Evolutionary conservation across 2,329 filamentous ascomycete genomes (phyloP).

Genomic region (Colletotrichum chlorophyti): DNA sequence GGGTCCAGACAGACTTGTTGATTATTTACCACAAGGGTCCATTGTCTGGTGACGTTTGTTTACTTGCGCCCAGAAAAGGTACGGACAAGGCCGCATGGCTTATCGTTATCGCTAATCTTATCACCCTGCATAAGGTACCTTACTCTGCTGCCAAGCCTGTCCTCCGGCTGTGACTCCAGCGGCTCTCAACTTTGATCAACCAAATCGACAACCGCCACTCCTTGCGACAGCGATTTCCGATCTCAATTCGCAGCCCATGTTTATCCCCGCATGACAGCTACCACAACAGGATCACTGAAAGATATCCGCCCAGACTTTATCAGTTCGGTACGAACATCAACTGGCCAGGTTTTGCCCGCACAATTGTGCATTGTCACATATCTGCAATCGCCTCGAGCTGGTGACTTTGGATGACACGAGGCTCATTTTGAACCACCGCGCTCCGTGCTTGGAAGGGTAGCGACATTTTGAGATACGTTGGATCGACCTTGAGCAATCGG

Average conservation of each 20-base stretch:
- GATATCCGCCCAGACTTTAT: too few species aligned
- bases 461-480: background rate
- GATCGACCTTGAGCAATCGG: background rate
- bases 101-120: conserved; percentile 4
- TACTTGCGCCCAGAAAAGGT: conserved; percentile 44
- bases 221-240: conserved; percentile 10
- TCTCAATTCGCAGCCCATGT: too few species aligned
- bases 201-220: conserved; percentile 4
- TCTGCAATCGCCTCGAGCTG: background rate
- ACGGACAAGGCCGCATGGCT: conserved; percentile 12
- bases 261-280: background rate
- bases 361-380: background rate
- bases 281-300: too few species aligned
- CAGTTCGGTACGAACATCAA: too few species aligned
- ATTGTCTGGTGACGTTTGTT: conserved; percentile 39
- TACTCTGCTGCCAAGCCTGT: conserved; percentile 1
- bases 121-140: background rate
- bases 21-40: background rate
- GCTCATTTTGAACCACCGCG: background rate
- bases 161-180: background rate
- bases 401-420: background rate
- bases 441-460: background rate
- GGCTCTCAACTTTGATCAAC: conserved; percentile 1
- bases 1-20: too few species aligned
- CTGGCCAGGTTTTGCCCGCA: too few species aligned